These are phyloP conservation scores for Aspergillus hortae DNA, from an alignment of 2,329 filamentous ascomycete species.

Conservation along the genomic window DNA sequence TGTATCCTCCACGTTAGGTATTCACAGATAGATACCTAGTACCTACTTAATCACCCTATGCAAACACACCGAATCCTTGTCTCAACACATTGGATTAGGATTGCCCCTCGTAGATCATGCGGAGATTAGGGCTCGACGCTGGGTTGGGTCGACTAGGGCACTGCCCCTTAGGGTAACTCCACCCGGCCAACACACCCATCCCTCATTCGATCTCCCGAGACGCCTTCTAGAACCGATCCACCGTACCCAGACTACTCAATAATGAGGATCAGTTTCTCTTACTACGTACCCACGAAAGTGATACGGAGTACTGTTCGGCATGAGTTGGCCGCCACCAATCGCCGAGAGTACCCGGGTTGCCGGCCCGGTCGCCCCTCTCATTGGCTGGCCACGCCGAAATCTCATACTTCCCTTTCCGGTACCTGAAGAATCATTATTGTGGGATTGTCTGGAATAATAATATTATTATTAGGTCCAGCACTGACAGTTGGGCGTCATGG, in stretches of 20 bases:
- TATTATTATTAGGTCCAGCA: conserved; percentile 4
- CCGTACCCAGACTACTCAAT: no score
- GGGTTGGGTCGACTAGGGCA: neutral
- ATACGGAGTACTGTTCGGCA: conserved; percentile 4
- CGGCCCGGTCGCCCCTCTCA: conserved; percentile 13
- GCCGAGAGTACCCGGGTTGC: conserved; percentile 14
- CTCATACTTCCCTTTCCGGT: conserved; percentile 1
- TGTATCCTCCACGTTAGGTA: no score
- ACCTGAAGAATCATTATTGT: neutral
- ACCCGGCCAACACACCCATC: conserved; percentile 3
- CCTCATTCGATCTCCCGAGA: neutral
- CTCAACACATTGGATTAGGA: neutral
- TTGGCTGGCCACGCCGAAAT: conserved; percentile 14
- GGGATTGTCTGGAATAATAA: neutral
- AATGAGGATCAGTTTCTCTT: conserved; percentile 7
- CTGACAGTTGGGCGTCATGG: neutral
- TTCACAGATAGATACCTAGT: no score
- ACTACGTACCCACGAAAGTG: neutral
- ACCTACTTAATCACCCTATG: no score
- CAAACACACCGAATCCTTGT: no score
- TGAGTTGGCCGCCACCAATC: conserved; percentile 1
- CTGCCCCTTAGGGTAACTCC: conserved; percentile 9
- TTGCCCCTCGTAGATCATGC: conserved; percentile 4
- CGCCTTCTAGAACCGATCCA: conserved; percentile 10
- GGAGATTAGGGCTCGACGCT: conserved; percentile 6